Evolutionary conservation across 1,139 yeast species (phyloP), one percentile per base, ranked within the genome.

Genomic region (Nakaseomyces nivariensis): DNA sequence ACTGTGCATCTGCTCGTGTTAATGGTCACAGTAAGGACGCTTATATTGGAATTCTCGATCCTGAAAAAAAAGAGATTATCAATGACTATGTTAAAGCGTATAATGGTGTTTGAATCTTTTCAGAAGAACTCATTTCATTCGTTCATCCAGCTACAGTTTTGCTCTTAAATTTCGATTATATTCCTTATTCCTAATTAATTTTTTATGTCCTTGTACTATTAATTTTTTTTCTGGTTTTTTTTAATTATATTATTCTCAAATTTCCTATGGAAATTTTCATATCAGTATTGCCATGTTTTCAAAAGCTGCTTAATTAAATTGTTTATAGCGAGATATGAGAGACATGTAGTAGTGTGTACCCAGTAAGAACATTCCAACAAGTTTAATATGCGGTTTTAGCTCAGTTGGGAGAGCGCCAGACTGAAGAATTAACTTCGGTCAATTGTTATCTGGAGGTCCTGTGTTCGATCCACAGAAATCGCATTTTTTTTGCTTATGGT

Each of bases 391-490:
- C 61, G 60, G 60, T 56, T 58, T 58, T 58, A 58, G 62, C 62
- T 58, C 62, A 58, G 62, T 56, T 50, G 61, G 62, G 62, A 58
- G 62, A 58, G 62, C 62, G 62, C 58, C 62, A 58, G 62, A 58
- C 62, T 58, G 62, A 58, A 58, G 59, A 48, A 22, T 37, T 32
- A 27, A 52, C 56, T 52, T 53, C 43, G 48, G 51, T 57, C 54
- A 43, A 44, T 38, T 47, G 60, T 50, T 43, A 81, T 82, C 88
- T 82, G 85, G 76, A 83, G 88, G 88, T 81, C 86, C 82, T 80
- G 87, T 79, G 88, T 82, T 82, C 88, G 82, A 82, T 81, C 87
- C 88, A 80, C 88, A 81, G 83, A 81, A 78, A 72, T 78, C 85
- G 87, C 88, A 81, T 64, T 56, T 56, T 54, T 58, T 67, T 66